Evolutionary conservation across 306 rosid species (phyloP), one percentile per base, ranked within the genome.

Genomic region (Cicer judaicum): DNA sequence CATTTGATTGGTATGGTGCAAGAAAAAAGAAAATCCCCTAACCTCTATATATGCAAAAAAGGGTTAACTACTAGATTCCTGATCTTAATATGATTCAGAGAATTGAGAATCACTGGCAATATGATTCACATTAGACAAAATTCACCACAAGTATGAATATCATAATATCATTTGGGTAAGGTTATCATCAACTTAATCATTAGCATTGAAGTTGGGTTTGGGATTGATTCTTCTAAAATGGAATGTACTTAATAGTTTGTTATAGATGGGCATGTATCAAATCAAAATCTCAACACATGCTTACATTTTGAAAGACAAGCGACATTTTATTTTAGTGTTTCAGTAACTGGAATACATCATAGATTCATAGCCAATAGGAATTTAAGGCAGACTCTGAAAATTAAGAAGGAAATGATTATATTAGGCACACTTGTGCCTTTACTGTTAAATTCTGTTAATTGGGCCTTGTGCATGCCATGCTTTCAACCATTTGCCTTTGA

Each of bases 381-480:
- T 50, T 50, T 18, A 50, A 50, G 21, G 14, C 56, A 50, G 21
- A 50, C 56, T 50, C 18, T 29, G 5, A 50, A 50, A 50, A 50
- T n/a, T 50, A 50, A 50, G 4, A 14, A 50, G 56, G 14, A 10
- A 56, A 56, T 56, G 40, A 56, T 56, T 7, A 34, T 36, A 60
- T 13, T 11, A 60, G 3, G 18, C 10, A 42, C 34, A 60, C 18
- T 13, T 34, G 29, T 60, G 42, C 44, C 66, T 34, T 36, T 1
- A 11, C 19, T 60, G 44, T 50, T 21, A 40, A 69, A 69, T 69
- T 14, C 9, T 73, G 73, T 83, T 74, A 10, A 68, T 50, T 34
- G 72, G 60, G 78, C 43, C 29, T 72, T 43, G 21, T 70, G 72
- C 52, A 10, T 56, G 61, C 12, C 67, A 70, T 60, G 57, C 67